Conservation (phyloP, 495 filamentous ascomycete species). For the Penicillium diatomitis region DNA sequence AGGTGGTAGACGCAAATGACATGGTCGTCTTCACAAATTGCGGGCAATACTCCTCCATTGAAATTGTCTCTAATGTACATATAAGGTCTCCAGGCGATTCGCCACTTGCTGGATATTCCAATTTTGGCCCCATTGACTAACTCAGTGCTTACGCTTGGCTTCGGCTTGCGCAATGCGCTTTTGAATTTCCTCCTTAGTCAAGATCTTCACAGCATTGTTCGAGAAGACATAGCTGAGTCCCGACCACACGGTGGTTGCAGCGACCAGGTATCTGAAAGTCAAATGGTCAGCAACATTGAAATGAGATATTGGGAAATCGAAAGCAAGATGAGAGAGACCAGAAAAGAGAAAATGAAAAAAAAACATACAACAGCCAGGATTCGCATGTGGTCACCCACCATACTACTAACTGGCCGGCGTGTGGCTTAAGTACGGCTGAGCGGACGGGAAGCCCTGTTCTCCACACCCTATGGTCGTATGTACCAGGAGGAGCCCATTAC, state of each 20-base stretch:
- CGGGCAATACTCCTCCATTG: too few relatives aligned
- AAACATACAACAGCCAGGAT: conserved; percentile 39
- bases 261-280: conserved; percentile 53
- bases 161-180: conserved; percentile 28
- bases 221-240: conserved; percentile 74
- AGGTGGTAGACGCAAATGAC: too few relatives aligned
- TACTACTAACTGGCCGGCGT: conserved; percentile 42
- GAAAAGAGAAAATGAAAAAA: conserved; percentile 7
- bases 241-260: conserved; percentile 74
- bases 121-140: too few relatives aligned
- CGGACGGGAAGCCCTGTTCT: conserved; percentile 41
- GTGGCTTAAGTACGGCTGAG: conserved; percentile 43
- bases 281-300: neutral
- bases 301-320: neutral
- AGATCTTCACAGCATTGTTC: conserved; percentile 72
- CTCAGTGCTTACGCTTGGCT: conserved; percentile 10
- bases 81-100: too few relatives aligned
- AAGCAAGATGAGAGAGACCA: neutral
- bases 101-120: too few relatives aligned
- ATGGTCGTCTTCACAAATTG: too few relatives aligned
- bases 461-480: conserved; percentile 43
- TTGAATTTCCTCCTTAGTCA: conserved; percentile 45
- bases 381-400: conserved; percentile 43
- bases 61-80: too few relatives aligned
- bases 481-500: conserved; percentile 4